A percentile compares a stretch with the other conserved stretches of the same genome.
Conservation (phyloP, 495 filamentous ascomycete genomes). For the Neurospora sp. region DNA sequence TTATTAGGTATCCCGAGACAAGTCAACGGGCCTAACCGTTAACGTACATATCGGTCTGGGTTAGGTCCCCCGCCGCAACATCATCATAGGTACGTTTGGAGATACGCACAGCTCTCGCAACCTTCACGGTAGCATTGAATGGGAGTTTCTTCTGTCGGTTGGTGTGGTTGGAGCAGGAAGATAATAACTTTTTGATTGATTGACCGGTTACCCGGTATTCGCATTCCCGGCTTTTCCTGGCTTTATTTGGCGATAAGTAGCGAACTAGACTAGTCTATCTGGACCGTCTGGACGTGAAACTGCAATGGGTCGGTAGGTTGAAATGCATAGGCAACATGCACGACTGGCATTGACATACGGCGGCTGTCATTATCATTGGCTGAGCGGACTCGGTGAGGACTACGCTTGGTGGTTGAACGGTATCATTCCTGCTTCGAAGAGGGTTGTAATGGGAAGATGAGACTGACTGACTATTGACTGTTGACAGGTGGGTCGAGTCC, state of each 20-base stretch:
- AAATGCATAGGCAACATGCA: neutral
- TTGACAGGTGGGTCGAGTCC: neutral
- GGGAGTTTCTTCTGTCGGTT: too few species aligned
- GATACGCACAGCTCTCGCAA: too few species aligned
- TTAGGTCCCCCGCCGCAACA: too few species aligned
- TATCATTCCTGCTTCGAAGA: neutral
- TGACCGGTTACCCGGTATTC: neutral
- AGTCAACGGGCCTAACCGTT: too few species aligned
- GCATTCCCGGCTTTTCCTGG: neutral
- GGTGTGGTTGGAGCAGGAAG: neutral
- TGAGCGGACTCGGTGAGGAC: neutral
- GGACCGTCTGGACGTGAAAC: neutral
- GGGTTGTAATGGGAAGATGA: neutral
- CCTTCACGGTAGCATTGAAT: too few species aligned
- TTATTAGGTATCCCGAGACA: too few species aligned
- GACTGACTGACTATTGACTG: neutral
- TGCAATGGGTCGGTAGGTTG: neutral
- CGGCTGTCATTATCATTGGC: neutral
- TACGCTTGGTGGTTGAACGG: neutral
- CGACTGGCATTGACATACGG: neutral
- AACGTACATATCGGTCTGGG: too few species aligned
- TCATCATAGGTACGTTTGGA: too few species aligned
- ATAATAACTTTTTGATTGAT: neutral
- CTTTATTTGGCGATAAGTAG: neutral
- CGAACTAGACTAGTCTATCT: neutral